These are phyloP conservation scores for Cladorrhinum sp. DNA, from an alignment of 2,329 filamentous ascomycete genomes.

Conservation along the genomic window DNA sequence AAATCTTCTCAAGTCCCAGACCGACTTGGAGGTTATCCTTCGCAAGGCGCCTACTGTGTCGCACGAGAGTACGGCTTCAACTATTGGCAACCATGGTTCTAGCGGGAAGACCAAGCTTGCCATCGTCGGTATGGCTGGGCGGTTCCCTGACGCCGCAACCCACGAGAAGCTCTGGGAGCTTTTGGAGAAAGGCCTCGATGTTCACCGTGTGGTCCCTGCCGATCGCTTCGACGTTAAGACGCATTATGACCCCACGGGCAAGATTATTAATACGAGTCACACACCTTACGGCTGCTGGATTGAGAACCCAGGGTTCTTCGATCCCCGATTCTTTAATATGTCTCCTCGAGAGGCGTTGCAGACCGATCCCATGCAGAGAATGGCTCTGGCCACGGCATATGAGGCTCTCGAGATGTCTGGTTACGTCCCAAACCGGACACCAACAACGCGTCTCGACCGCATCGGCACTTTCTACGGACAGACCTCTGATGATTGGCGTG, in stretches of 20 bases:
- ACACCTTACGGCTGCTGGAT: slow-evolving; percentile 74
- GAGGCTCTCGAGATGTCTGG: slow-evolving; percentile 81
- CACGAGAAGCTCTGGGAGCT: slow-evolving; percentile 73
- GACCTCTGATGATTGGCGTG: slow-evolving; percentile 73
- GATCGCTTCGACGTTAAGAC: slow-evolving; percentile 72
- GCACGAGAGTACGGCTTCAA: slow-evolving; percentile 34
- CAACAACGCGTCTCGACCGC: slow-evolving; percentile 60
- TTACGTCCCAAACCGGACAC: slow-evolving; percentile 70
- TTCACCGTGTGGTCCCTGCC: slow-evolving; percentile 63
- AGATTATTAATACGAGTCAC: slow-evolving; percentile 71
- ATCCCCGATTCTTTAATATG: slow-evolving; percentile 86
- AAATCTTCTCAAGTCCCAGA: slow-evolving; percentile 41
- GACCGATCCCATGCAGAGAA: slow-evolving; percentile 77
- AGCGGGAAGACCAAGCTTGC: slow-evolving; percentile 66
- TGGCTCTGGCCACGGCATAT: slow-evolving; percentile 73
- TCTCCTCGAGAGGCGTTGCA: slow-evolving; percentile 76
- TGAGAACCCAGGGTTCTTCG: slow-evolving; percentile 72
- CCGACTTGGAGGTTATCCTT: slow-evolving; percentile 42
- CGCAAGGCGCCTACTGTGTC: slow-evolving; percentile 37
- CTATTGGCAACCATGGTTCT: slow-evolving; percentile 47
- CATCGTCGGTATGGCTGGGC: slow-evolving; percentile 78
- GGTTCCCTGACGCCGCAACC: slow-evolving; percentile 70
- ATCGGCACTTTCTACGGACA: slow-evolving; percentile 74
- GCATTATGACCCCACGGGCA: slow-evolving; percentile 69
- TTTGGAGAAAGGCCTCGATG: slow-evolving; percentile 70